A percentile compares a stretch with the other conserved stretches of the same genome.
Conservation (phyloP, 768 basidiomycete species). For the Tephrocybe sp. region DNA sequence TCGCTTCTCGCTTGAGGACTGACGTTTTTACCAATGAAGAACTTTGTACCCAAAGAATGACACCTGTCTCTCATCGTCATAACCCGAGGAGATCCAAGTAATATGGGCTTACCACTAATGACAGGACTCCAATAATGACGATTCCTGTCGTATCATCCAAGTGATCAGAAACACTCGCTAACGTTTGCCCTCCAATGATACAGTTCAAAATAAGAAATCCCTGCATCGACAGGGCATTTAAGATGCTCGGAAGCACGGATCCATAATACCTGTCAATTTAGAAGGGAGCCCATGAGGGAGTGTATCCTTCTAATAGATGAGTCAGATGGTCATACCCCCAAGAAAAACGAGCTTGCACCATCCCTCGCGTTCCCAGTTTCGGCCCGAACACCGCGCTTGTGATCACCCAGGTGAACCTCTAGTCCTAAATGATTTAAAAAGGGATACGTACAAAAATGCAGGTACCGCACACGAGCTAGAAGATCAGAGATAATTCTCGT, state of each 20-base stretch:
- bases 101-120: conserved; percentile 31
- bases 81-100: background rate
- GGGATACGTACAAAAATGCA: conserved; percentile 62
- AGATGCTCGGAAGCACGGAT: conserved; percentile 46
- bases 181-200: conserved; percentile 69
- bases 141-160: conserved; percentile 39
- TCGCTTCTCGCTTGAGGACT: background rate
- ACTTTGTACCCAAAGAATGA: conserved; percentile 67
- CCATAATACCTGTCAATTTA: conserved; percentile 51
- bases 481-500: background rate
- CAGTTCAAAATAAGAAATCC: conserved; percentile 68
- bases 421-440: no score
- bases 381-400: conserved; percentile 69
- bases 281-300: background rate
- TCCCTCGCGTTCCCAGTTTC: conserved; percentile 75
- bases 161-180: conserved; percentile 51
- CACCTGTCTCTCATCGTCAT: conserved; percentile 24
- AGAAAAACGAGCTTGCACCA: conserved; percentile 60
- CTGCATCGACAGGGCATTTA: conserved; percentile 61
- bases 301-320: background rate
- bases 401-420: background rate
- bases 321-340: conserved; percentile 26
- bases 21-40: conserved; percentile 63
- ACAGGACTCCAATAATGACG: conserved; percentile 38
- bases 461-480: conserved; percentile 47